These are phyloP conservation scores for Clonostachys rhizophaga DNA, from an alignment of 2,329 filamentous ascomycete genomes.

Conservation along the genomic window DNA sequence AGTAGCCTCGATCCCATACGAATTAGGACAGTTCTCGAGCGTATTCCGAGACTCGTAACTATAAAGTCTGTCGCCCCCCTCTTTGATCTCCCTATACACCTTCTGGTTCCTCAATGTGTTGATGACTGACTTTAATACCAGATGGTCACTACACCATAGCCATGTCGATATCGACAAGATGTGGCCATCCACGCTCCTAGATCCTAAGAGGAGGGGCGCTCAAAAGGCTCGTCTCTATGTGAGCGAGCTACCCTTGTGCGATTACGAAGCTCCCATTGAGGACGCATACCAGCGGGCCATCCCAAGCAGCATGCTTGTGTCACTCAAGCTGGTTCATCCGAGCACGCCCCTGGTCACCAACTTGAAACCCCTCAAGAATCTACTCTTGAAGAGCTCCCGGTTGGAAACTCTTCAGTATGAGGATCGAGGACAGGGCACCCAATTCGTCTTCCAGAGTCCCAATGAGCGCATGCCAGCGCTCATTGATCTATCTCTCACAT, in stretches of 20 bases:
- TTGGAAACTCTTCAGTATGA: constrained; percentile 35
- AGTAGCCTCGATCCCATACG: constrained; percentile 31
- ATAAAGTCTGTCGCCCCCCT: constrained; percentile 25
- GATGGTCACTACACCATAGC: too few relatives aligned
- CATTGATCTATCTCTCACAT: constrained; percentile 31
- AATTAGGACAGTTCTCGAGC: constrained; percentile 25
- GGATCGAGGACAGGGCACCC: constrained; percentile 38
- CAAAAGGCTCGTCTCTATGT: constrained; percentile 27
- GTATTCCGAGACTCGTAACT: constrained; percentile 26
- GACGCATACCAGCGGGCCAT: constrained; percentile 30
- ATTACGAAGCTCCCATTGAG: constrained; percentile 19
- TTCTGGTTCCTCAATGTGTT: too few relatives aligned
- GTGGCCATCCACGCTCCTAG: constrained; percentile 26
- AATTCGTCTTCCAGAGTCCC: constrained; percentile 27
- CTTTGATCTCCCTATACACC: background rate
- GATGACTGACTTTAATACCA: too few relatives aligned
- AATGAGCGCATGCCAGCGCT: constrained; percentile 37
- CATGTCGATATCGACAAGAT: too few relatives aligned
- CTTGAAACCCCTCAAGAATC: constrained; percentile 32
- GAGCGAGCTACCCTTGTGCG: constrained; percentile 32
- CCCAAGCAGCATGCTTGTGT: constrained; percentile 29
- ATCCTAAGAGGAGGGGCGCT: constrained; percentile 16
- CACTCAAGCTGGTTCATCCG: constrained; percentile 31
- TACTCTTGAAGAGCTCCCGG: constrained; percentile 27
- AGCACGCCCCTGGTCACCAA: constrained; percentile 32